Base-by-base conservation (phyloP, 163 green algal genomes). In the Scenedesmus sp. region DNA sequence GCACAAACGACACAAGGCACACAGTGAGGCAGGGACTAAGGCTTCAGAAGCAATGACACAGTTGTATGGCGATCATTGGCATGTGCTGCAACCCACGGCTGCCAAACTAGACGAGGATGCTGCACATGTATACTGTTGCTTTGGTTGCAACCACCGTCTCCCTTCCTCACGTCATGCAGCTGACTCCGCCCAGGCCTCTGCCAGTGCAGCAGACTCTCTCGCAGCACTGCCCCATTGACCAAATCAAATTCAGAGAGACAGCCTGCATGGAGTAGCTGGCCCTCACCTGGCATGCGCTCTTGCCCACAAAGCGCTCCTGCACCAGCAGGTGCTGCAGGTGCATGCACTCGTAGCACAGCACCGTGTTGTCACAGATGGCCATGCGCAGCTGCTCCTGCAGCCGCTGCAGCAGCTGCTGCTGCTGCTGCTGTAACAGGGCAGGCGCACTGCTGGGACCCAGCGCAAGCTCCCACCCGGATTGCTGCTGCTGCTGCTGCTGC, bases 261-360 rank as follows among this genome's bases (percentile, higher is more conserved):
- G 13, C 64, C 64, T 18, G 64, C 64, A 18, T 1, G 64, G 16
- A 18, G 15, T 15, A 15, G 64, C 26, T 20, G n/a, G 73, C 76
- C n/a, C 46, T 34, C 77, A 59, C 77, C 46, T 70, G 66, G 79
- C 86, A 90, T 4, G 67, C 18, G 52, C 26, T 70, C 7, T 52
- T 34, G 18, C 86, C 86, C 15, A 84, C 67, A 23, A 84, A 23
- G 16, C 86, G 46, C 67, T 90, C 86, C 67, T 84, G 67, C 20
- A 90, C 86, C 54, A 90, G 70, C 67, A 90, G 86, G 4, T 90
- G 67, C 86, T 90, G 86, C 54, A 90, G 67, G 55, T 90, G 86
- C 86, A 90, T 83, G 67, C 86, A 90, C 67, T 90, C 86, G 34
- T 70, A 84, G 16, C 18, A 74, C n/a, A 90, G 86, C 52, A 90